Base-by-base conservation (phyloP, 1,284 basidiomycete species). In the Apiotrichum gamsii region DNA sequence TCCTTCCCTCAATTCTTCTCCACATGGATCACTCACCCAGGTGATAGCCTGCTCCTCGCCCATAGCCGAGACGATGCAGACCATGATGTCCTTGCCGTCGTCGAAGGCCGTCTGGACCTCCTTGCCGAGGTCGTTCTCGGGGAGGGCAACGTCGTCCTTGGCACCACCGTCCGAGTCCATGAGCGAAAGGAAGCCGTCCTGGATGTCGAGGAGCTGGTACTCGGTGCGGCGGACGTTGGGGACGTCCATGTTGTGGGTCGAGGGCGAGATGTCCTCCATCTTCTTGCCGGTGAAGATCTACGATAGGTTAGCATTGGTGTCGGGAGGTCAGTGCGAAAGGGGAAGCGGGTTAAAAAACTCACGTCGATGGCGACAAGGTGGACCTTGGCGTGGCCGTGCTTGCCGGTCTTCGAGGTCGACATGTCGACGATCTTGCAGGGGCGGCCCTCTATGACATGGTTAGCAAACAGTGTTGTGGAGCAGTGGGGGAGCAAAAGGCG, bases 331-430 rank as follows among this genome's bases (percentile, higher is more conserved):
- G 33, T 15, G 29, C 20, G n/a, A 8, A 5, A 13, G 5, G 5
- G 11, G 24, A 20, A 16, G 28, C n/a, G n/a, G n/a, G n/a, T n/a
- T n/a, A n/a, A n/a, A n/a, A n/a, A 13, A 80, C 87, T 64, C 70
- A 93, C 93, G 78, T 98, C 95, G 72, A 87, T 87, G 72, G 84
- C 95, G 68, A 97, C 83, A 62, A 98, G 82, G 78, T 98, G 90
- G 72, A 97, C 94, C 79, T 98, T 98, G 76, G 95, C 94, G 80
- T 98, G 95, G 70, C 94, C 94, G 81, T 97, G 94, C 83, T 91
- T 91, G 54, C 71, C 54, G 51, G 67, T 69, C 65, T 98, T 98
- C 73, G 94, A 98, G 78, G 95, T 98, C 59, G 93, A 96, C 94
- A 98, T 98, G 69, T 91, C 90, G 65, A 93, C 84, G 76, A 95